Conservation (phyloP, 257 asterid genomes). For the Voacanga thouarsii region DNA sequence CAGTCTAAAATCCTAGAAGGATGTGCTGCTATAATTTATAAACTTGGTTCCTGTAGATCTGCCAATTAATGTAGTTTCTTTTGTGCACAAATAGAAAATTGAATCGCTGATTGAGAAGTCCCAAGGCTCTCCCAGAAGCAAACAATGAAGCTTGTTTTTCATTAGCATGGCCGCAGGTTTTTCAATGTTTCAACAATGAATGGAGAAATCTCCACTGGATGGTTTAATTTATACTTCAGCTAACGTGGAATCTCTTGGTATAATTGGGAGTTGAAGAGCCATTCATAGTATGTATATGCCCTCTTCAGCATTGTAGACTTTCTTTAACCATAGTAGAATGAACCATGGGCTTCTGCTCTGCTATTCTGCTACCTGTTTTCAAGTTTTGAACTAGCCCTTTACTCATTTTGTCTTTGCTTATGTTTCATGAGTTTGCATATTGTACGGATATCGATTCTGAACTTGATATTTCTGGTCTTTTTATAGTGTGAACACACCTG, state of each 20-base stretch:
- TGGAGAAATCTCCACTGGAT: too few species aligned
- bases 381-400: too few species aligned
- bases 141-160: constrained; percentile 18
- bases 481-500: too few species aligned
- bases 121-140: constrained; percentile 28
- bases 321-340: too few species aligned
- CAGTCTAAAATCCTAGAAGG: background rate
- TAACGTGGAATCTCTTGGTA: too few species aligned
- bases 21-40: background rate
- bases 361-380: too few species aligned
- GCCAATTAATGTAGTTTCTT: background rate
- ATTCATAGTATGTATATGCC: background rate
- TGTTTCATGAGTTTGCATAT: too few species aligned
- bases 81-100: constrained; percentile 42
- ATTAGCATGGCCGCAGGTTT: background rate
- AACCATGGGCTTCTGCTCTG: too few species aligned
- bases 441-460: too few species aligned
- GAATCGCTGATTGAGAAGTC: constrained; percentile 62
- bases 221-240: background rate
- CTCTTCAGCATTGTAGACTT: too few species aligned
- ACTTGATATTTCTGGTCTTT: too few species aligned
- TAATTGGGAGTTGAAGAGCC: background rate
- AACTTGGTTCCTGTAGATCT: background rate
- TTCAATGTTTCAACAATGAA: background rate
- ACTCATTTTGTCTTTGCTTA: too few species aligned